A percentile compares a stretch with the other conserved stretches of the same genome.
Conservation (phyloP, 768 basidiomycete genomes). For the Filobasidium wieringae region DNA sequence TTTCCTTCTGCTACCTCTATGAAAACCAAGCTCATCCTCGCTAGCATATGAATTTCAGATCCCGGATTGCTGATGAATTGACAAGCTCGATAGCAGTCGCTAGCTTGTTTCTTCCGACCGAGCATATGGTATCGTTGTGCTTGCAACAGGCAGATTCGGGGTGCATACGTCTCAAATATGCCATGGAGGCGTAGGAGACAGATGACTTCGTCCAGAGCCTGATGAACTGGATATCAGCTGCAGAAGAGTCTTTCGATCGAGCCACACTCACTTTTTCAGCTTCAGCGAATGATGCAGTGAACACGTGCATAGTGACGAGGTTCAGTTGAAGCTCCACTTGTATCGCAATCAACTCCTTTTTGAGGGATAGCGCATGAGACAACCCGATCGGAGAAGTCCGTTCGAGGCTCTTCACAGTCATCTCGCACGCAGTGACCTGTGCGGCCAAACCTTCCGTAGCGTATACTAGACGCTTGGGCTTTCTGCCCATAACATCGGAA, state of each 20-base stretch:
- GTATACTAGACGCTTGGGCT: constrained; percentile 7
- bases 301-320: constrained; percentile 1
- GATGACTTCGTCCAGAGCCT: background rate
- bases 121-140: constrained; percentile 11
- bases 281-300: background rate
- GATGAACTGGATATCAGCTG: background rate
- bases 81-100: constrained; percentile 6
- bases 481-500: constrained; percentile 5
- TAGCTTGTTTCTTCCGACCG: background rate
- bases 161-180: constrained; percentile 6
- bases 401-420: background rate
- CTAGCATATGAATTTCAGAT: constrained; percentile 10
- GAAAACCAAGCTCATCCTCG: background rate
- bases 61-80: constrained; percentile 10
- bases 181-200: background rate
- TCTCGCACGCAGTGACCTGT: background rate
- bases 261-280: constrained; percentile 1
- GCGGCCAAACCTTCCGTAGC: background rate
- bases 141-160: constrained; percentile 7
- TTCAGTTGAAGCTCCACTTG: constrained; percentile 9
- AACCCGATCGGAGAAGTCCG: background rate
- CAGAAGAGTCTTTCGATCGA: background rate
- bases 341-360: constrained; percentile 1
- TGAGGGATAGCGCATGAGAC: background rate
- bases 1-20: background rate